Percentiles rank a stretch among this genome's conserved stretches.
Conservation (phyloP, 2,329 filamentous ascomycete genomes). For the Orbilia oligospora region DNA sequence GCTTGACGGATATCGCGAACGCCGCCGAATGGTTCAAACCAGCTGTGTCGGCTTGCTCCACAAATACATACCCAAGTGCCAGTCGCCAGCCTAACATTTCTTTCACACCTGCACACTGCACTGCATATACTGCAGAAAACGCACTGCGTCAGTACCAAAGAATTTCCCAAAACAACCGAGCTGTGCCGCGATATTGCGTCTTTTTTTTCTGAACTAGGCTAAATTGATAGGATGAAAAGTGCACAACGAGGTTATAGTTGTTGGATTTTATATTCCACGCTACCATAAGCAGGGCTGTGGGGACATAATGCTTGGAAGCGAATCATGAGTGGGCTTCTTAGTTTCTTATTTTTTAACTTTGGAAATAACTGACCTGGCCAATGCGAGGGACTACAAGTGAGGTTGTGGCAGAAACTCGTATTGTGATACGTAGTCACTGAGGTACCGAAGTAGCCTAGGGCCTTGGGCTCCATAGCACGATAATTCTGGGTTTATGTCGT, state of each 20-base stretch:
- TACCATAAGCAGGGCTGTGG: background rate
- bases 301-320: background rate
- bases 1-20: slow-evolving; percentile 18
- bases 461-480: too few relatives aligned
- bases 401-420: slow-evolving; percentile 12
- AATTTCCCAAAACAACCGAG: slow-evolving; percentile 16
- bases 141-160: slow-evolving; percentile 16
- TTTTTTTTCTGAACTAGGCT: slow-evolving; percentile 1
- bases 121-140: background rate
- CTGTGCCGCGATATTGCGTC: slow-evolving; percentile 20
- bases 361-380: background rate
- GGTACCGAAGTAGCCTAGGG: too few relatives aligned
- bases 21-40: slow-evolving; percentile 10
- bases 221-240: too few relatives aligned
- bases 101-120: background rate
- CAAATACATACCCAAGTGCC: too few relatives aligned
- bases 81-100: background rate
- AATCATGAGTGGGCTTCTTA: too few relatives aligned
- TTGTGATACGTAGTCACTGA: slow-evolving; percentile 7
- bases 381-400: background rate
- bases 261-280: background rate
- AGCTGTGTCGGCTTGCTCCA: background rate
- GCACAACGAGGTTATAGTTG: slow-evolving; percentile 7
- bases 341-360: too few relatives aligned
- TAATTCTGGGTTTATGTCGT: too few relatives aligned